Base-by-base conservation (phyloP, 108 stramenopile genomes). In the Chaetoceros tenuissimus region DNA sequence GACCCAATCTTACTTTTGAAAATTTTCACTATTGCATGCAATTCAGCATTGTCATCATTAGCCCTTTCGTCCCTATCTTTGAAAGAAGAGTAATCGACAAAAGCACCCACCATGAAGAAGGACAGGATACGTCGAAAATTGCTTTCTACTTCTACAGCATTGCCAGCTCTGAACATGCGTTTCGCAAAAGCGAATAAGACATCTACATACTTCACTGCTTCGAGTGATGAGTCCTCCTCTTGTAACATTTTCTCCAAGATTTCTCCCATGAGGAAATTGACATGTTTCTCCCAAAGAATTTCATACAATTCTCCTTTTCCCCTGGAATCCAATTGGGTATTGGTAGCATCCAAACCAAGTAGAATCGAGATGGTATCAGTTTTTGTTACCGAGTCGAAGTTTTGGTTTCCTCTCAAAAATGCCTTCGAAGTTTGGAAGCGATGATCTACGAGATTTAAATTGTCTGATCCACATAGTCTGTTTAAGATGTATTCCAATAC, bases 301-400 rank as follows among this genome's bases (percentile, higher is more conserved):
- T 5, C 49, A 7, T n/a, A 26, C 21, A 29, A 8, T 27, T 28
- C 24, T 51, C 48, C 2, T 19, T 3, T 24, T 66, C 22, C 1
- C 44, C 20, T 26, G 22, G 21, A 1, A 43, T 52, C 8, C 28
- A 50, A 62, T 16, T 68, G 46, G 23, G 5, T 28, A 21, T 24
- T 17, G 1, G 34, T 53, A 34, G 45, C 58, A 20, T 34, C 53
- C 3, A 81, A 27, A 46, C 64, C 69, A 47, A 87, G 46, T 1
- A 91, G 52, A 22, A 61, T 55, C 27, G 69, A 52, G 16, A 80
- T 64, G 10, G 78, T 71, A 13, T 67, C 54, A 26, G 90, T 82
- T 57, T 82, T 87, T 20, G 90, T 87, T n/a, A 53, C 58, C 28
- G 60, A 34, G 46, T 92, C 90, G 66, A 92, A 92, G 31, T 73